Evolutionary conservation across 31 red algal genomes (phyloP).

Genomic region (Odonthalia washingtoniensis): DNA sequence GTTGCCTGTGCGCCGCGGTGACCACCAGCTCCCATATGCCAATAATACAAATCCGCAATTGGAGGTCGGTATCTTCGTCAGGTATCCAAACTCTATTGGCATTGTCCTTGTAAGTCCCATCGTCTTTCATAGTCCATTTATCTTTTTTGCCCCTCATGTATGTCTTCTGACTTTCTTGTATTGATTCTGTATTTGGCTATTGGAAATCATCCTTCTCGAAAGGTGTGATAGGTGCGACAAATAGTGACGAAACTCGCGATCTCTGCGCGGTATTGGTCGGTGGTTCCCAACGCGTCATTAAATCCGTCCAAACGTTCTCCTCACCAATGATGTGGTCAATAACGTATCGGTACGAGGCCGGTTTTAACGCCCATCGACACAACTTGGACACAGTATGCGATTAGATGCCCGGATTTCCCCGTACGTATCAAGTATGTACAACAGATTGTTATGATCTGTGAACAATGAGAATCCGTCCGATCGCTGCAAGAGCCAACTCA

Average conservation of each 20-base stretch:
- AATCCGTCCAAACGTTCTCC: slow-evolving; percentile 29
- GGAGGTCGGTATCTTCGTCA: neutral
- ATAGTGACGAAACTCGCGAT: no score
- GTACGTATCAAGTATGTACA: slow-evolving; percentile 8
- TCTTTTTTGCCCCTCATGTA: neutral
- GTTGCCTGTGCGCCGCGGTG: slow-evolving; percentile 40
- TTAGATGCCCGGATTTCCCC: neutral
- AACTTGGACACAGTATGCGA: slow-evolving; percentile 33
- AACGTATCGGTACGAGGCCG: neutral
- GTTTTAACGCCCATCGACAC: slow-evolving; percentile 25
- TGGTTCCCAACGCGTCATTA: no score
- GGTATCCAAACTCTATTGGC: no score
- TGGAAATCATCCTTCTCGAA: no score
- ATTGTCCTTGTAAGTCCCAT: neutral
- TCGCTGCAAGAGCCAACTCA: slow-evolving; percentile 20
- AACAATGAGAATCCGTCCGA: no score
- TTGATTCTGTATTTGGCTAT: no score
- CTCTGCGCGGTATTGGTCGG: no score
- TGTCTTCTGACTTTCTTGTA: neutral
- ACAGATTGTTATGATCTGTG: no score
- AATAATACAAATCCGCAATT: slow-evolving; percentile 15
- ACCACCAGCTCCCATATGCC: slow-evolving; percentile 15
- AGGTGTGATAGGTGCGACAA: no score
- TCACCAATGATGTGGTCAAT: slow-evolving; percentile 46
- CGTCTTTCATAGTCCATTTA: neutral